phyloP scores from a whole-genome alignment of 495 filamentous ascomycete species.

The Hyaloscypha hepaticicola region DNA sequence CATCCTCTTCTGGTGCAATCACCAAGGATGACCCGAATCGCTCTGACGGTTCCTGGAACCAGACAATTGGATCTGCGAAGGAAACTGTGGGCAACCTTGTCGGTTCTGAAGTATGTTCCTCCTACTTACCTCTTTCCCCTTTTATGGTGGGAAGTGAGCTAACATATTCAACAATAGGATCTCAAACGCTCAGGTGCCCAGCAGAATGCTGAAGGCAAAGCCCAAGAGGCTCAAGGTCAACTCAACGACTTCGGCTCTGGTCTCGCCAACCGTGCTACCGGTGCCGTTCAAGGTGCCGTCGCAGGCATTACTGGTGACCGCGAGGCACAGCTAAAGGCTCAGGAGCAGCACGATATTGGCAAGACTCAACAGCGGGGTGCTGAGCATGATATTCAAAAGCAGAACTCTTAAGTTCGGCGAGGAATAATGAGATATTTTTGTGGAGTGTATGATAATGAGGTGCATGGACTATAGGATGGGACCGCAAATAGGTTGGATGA shows the following conservation, averaged over 20 bases:
- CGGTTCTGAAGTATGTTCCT: slow-evolving; percentile 61
- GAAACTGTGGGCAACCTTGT: slow-evolving; percentile 73
- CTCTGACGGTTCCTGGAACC: slow-evolving; percentile 72
- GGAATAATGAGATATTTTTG: not conserved
- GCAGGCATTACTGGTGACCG: slow-evolving; percentile 72
- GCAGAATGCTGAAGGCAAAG: slow-evolving; percentile 80
- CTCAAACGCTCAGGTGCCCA: slow-evolving; percentile 70
- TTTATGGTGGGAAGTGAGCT: not conserved
- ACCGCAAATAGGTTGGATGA: not conserved
- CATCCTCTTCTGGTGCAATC: slow-evolving; percentile 68
- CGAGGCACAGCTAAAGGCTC: slow-evolving; percentile 55
- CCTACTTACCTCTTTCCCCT: not conserved
- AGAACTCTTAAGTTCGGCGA: slow-evolving; percentile 37
- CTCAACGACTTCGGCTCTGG: slow-evolving; percentile 73
- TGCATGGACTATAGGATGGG: slow-evolving; percentile 7
- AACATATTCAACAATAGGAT: slow-evolving; percentile 35
- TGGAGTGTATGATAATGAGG: slow-evolving; percentile 12
- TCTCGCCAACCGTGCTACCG: slow-evolving; percentile 66
- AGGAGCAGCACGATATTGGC: slow-evolving; percentile 74
- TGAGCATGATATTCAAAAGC: slow-evolving; percentile 78
- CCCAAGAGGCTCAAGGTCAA: slow-evolving; percentile 82
- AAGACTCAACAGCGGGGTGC: slow-evolving; percentile 85
- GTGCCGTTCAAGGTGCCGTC: slow-evolving; percentile 65
- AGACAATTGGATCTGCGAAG: slow-evolving; percentile 83
- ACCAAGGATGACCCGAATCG: slow-evolving; percentile 74